Percentiles rank a stretch among this genome's conserved stretches.
Conservation (phyloP, 306 rosid species). For the Bauhinia variegata region DNA sequence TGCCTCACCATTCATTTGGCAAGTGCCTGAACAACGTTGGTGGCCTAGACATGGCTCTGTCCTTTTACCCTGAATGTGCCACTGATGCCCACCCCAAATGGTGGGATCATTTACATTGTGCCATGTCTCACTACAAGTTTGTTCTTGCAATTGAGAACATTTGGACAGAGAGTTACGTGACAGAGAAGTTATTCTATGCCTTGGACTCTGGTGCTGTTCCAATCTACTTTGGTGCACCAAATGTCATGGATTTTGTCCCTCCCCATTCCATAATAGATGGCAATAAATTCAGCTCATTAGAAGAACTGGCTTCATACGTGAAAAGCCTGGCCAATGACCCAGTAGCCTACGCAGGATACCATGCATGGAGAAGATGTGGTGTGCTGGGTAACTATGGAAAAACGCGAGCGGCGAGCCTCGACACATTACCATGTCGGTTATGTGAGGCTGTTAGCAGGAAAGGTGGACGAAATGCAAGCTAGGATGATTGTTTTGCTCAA, state of each 20-base stretch:
- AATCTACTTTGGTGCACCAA: constrained; percentile 93
- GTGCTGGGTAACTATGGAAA: constrained; percentile 64
- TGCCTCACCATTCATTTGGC: constrained; percentile 91
- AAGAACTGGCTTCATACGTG: constrained; percentile 81
- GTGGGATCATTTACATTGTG: constrained; percentile 99
- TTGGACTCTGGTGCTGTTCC: constrained; percentile 92
- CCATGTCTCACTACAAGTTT: constrained; percentile 96
- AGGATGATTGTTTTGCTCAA: constrained; percentile 25
- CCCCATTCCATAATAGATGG: constrained; percentile 95
- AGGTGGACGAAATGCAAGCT: constrained; percentile 73
- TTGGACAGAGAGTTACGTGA: constrained; percentile 85
- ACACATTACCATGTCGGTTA: constrained; percentile 85
- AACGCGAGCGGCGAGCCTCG: constrained; percentile 83
- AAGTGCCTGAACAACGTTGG: constrained; percentile 96
- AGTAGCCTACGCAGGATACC: constrained; percentile 89
- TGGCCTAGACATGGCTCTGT: constrained; percentile 82
- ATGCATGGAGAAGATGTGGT: constrained; percentile 97
- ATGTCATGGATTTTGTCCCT: constrained; percentile 89
- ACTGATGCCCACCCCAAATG: constrained; percentile 68
- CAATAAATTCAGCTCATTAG: constrained; percentile 68
- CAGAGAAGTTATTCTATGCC: constrained; percentile 89
- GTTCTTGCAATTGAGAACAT: constrained; percentile 96
- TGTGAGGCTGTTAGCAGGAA: constrained; percentile 75
- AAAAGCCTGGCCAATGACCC: constrained; percentile 77
- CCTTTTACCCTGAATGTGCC: constrained; percentile 81